phyloP scores from a whole-genome alignment of 2,329 filamentous ascomycete species.

The Calonectria pteridis region DNA sequence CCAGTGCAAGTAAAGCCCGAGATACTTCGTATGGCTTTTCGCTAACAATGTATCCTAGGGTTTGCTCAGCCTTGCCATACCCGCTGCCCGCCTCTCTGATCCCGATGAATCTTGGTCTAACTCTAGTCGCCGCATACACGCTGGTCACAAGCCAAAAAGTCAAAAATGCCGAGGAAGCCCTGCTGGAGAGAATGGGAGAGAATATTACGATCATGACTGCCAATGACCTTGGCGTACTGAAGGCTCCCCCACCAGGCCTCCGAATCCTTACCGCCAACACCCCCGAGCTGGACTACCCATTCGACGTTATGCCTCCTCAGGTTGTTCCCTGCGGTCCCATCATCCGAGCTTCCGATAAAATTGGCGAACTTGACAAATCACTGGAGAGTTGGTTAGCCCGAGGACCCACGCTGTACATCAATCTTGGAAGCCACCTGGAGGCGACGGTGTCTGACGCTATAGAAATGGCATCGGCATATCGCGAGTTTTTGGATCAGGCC shows the following conservation, averaged over 20 bases:
- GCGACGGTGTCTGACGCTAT: background rate
- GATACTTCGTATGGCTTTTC: background rate
- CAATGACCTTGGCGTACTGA: constrained; percentile 5
- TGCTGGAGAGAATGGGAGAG: background rate
- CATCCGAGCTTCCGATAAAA: background rate
- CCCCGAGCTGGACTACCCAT: constrained; percentile 3
- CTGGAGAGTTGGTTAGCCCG: background rate
- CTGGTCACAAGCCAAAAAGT: constrained; percentile 7
- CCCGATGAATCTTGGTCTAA: constrained; percentile 2
- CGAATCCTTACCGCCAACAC: constrained; percentile 2
- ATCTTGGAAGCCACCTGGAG: background rate
- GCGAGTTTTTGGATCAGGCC: background rate
- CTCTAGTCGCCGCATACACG: background rate
- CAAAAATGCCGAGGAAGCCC: background rate
- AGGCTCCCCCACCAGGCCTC: background rate
- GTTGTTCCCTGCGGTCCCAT: constrained; percentile 6
- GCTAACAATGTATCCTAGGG: background rate
- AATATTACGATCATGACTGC: background rate
- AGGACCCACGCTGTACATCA: constrained; percentile 4
- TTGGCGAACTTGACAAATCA: background rate
- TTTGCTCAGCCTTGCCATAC: constrained; percentile 13
- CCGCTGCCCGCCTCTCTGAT: background rate
- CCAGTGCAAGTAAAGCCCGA: background rate
- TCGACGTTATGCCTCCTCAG: background rate
- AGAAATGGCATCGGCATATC: constrained; percentile 14